Evolutionary conservation across 306 rosid genomes (phyloP).

Genomic region (Begonia masoniana): DNA sequence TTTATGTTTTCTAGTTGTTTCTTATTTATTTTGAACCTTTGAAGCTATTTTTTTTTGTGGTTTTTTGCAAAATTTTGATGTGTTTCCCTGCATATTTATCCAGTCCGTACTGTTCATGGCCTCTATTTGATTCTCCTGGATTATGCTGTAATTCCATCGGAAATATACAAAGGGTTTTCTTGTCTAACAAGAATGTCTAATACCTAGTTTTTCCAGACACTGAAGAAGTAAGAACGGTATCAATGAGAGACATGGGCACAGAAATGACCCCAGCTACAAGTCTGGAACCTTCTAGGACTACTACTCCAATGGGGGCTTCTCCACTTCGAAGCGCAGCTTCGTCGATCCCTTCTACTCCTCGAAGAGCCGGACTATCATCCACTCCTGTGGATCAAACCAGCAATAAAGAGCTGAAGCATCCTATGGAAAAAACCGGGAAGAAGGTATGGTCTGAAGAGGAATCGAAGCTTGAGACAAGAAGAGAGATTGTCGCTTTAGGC

Average conservation of each 20-base stretch:
- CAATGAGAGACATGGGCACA: slow-evolving; percentile 99
- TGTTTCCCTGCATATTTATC: too few species aligned
- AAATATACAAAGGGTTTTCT: too few species aligned
- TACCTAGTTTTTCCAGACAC: slow-evolving; percentile 27
- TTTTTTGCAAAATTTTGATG: too few species aligned
- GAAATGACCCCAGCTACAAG: slow-evolving; percentile 95
- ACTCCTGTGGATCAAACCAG: slow-evolving; percentile 35
- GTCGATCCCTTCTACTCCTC: slow-evolving; percentile 78
- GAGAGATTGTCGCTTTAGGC: slow-evolving; percentile 88
- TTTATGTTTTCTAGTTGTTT: too few species aligned
- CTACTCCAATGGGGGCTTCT: slow-evolving; percentile 80
- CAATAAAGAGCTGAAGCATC: slow-evolving; percentile 21
- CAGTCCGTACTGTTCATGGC: too few species aligned
- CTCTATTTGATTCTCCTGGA: too few species aligned
- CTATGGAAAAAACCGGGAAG: slow-evolving; percentile 17
- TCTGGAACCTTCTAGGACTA: slow-evolving; percentile 85
- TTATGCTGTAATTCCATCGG: too few species aligned
- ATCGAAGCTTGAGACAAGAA: slow-evolving; percentile 69
- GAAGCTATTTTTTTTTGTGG: too few species aligned
- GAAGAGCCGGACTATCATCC: slow-evolving; percentile 60
- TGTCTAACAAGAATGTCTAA: too few species aligned
- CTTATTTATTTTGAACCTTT: too few species aligned
- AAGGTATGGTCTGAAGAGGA: slow-evolving; percentile 70
- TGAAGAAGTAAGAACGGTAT: slow-evolving; percentile 71
- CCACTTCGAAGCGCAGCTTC: slow-evolving; percentile 77